Evolutionary conservation across 2,329 filamentous ascomycete species (phyloP).

Genomic region (Epichloe glyceriae): DNA sequence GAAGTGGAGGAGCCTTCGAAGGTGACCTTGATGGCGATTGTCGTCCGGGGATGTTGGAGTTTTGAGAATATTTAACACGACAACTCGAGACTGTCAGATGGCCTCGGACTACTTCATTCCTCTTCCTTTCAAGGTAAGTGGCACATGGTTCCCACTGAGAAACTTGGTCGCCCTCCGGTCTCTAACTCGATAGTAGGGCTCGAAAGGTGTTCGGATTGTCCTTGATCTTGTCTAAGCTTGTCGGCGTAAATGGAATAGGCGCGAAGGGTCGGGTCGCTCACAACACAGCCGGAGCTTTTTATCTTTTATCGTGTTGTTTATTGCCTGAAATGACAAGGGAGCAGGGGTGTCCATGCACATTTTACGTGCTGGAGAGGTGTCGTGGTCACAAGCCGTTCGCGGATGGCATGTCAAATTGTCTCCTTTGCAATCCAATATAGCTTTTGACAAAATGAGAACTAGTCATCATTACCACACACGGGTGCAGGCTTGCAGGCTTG

Average conservation of each 20-base stretch:
- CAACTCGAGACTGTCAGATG: slow-evolving; percentile 21
- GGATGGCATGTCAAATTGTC: background rate
- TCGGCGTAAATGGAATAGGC: background rate
- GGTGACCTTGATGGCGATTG: slow-evolving; percentile 19
- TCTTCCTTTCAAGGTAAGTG: slow-evolving; percentile 23
- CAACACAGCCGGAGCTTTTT: background rate
- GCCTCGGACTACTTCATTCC: slow-evolving; percentile 27
- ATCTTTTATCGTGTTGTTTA: too few relatives aligned
- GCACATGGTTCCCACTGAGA: background rate
- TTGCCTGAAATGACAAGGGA: background rate
- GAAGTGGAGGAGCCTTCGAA: slow-evolving; percentile 19
- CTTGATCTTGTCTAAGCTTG: slow-evolving; percentile 12
- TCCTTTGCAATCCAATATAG: background rate
- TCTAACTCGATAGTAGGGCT: slow-evolving; percentile 14
- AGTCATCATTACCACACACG: background rate
- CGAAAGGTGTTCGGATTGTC: slow-evolving; percentile 21
- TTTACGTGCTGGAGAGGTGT: background rate
- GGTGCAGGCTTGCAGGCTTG: too few relatives aligned
- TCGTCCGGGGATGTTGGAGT: slow-evolving; percentile 20
- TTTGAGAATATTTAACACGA: slow-evolving; percentile 23
- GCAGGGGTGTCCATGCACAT: background rate
- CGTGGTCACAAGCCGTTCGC: background rate
- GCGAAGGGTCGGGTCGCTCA: background rate
- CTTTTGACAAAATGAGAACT: background rate
- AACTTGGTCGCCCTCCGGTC: too few relatives aligned